Conservation (phyloP, 2,329 filamentous ascomycete species). For the Trichoderma sp. region DNA sequence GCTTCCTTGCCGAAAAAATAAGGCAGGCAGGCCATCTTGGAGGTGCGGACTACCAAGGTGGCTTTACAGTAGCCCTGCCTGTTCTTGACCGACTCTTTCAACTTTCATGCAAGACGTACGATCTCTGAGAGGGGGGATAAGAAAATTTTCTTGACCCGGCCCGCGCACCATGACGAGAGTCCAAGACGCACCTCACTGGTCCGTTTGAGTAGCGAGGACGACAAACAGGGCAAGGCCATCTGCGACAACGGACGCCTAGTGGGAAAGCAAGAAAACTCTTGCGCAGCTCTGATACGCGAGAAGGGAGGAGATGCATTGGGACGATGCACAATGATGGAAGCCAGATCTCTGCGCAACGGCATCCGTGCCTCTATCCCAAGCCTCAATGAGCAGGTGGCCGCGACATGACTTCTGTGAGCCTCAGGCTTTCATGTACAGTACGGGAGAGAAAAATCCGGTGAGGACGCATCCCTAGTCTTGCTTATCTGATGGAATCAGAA, state of each 20-base stretch:
- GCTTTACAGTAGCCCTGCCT: neutral
- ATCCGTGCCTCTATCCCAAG: neutral
- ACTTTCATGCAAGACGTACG: slow-evolving; percentile 14
- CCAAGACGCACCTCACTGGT: slow-evolving; percentile 12
- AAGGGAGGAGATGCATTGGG: neutral
- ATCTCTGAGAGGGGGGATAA: neutral
- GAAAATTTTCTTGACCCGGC: slow-evolving; percentile 11
- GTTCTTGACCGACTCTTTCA: slow-evolving; percentile 21
- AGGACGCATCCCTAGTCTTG: neutral
- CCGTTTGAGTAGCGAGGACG: slow-evolving; percentile 8
- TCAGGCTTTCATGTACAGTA: neutral
- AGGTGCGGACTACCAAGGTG: slow-evolving; percentile 5
- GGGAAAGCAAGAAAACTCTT: neutral
- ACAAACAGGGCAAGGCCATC: slow-evolving; percentile 3
- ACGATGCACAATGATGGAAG: slow-evolving; percentile 21
- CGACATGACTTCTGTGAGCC: neutral
- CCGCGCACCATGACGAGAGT: slow-evolving; percentile 13
- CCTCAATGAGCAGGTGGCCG: neutral
- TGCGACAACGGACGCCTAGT: slow-evolving; percentile 8
- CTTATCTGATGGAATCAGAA: neutral
- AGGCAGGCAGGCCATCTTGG: neutral
- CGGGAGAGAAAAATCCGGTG: neutral
- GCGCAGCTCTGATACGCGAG: slow-evolving; percentile 4
- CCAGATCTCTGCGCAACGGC: slow-evolving; percentile 12
- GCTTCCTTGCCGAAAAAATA: slow-evolving; percentile 9